These are phyloP conservation scores for Theobroma cacao DNA, from an alignment of 345 rosid species.

Conservation along the genomic window DNA sequence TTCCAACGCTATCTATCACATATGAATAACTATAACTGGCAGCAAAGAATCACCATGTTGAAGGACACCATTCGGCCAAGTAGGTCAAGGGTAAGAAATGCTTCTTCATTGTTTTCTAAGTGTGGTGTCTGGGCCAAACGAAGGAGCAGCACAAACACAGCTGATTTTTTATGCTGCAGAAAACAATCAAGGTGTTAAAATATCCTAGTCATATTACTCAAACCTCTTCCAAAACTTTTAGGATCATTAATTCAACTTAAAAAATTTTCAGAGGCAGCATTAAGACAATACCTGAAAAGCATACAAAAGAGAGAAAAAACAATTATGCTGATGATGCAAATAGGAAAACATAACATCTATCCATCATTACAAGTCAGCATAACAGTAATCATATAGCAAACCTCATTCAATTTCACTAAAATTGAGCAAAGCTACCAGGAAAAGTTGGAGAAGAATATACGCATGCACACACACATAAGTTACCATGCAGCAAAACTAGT, in stretches of 20 bases:
- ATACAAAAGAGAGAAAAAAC: neutral
- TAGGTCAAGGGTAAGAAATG: slow-evolving; percentile 62
- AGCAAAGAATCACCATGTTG: slow-evolving; percentile 55
- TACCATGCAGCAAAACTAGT: neutral
- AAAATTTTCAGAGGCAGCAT: neutral
- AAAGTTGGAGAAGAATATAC: neutral
- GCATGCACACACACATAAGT: neutral
- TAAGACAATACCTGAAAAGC: neutral
- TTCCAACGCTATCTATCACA: neutral
- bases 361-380: neutral
- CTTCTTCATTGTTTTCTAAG: slow-evolving; percentile 54
- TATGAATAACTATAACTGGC: slow-evolving; percentile 4
- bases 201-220: neutral
- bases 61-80: slow-evolving; percentile 74
- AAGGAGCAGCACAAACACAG: slow-evolving; percentile 65
- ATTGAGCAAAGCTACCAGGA: neutral
- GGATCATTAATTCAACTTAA: neutral
- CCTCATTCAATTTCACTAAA: neutral
- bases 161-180: slow-evolving; percentile 71
- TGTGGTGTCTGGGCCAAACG: slow-evolving; percentile 67
- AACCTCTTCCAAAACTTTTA: neutral
- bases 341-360: neutral
- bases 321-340: neutral
- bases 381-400: neutral
- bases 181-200: slow-evolving; percentile 13